These are phyloP conservation scores for Candida corydali DNA, from an alignment of 805 yeast genomes.

Conservation along the genomic window DNA sequence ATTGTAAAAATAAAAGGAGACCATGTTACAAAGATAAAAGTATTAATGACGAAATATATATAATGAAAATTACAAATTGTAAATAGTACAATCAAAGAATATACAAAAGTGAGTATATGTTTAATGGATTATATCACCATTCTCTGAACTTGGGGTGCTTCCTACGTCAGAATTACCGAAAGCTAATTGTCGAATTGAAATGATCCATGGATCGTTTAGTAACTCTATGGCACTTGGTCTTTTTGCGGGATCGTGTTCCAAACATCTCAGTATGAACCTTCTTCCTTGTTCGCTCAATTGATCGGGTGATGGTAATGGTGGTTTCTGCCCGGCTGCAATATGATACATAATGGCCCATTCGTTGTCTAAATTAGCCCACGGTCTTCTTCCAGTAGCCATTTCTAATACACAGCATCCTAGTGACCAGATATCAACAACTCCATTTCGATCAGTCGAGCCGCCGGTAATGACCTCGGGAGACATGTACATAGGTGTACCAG, in stretches of 20 bases:
- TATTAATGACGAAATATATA: slow-evolving; percentile 17
- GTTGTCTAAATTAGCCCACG: slow-evolving; percentile 94
- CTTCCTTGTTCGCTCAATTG: slow-evolving; percentile 75
- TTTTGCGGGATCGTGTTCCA: slow-evolving; percentile 76
- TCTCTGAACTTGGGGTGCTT: slow-evolving; percentile 31
- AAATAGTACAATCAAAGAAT: neutral
- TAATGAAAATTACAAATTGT: slow-evolving; percentile 9
- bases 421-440: slow-evolving; percentile 89
- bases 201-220: slow-evolving; percentile 86
- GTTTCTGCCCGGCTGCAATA: slow-evolving; percentile 92
- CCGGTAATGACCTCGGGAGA: slow-evolving; percentile 96
- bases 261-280: slow-evolving; percentile 66
- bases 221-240: slow-evolving; percentile 84
- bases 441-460: slow-evolving; percentile 51
- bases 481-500: slow-evolving; percentile 99
- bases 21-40: slow-evolving; percentile 26
- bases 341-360: slow-evolving; percentile 99
- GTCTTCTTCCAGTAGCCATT: slow-evolving; percentile 94
- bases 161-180: slow-evolving; percentile 42
- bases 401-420: slow-evolving; percentile 93
- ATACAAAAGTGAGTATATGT: neutral
- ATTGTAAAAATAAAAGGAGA: slow-evolving; percentile 40
- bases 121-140: slow-evolving; percentile 2
- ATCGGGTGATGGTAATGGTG: slow-evolving; percentile 74
- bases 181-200: slow-evolving; percentile 63